Evolutionary conservation across 1,139 yeast species (phyloP), one percentile per base, ranked within the genome.

Genomic region (Martiniozyma asiatica): DNA sequence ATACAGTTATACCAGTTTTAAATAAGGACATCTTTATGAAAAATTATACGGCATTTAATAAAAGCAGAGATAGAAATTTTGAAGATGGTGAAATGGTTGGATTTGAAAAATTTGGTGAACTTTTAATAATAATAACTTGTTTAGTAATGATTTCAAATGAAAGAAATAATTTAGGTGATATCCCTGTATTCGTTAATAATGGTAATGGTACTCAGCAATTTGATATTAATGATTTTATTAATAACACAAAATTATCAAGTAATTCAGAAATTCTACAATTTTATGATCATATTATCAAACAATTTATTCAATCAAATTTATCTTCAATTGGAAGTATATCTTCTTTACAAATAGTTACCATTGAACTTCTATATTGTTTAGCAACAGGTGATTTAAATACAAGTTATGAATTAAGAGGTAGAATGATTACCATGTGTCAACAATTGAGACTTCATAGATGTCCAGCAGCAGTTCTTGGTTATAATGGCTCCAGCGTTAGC

Each of bases 361-460:
- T 85, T 36, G 74, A 89, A 2, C 57, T 78, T 24, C 71, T 79
- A 36, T 81, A 81, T 48, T 76, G 81, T 44, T 56, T 80, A 26
- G 77, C 75, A 22, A 69, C 71, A 7, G 93, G 94, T 11, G 85
- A 80, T 50, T 67, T 74, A 24, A 66, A 73, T 10, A 74, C 84
- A 2, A 67, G 85, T 36, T 84, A 82, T 56, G 79, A 76, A 35
- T 61, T 78, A 26, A 63, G 94, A 38, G 87, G 89, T 26, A 61
- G 77, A 43, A 75, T 79, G 6, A 73, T 78, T 5, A 74, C 85
- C 17, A 79, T 81, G 87, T 78, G 89, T 2, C 94, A 81, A 46
- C 92, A 85, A 43, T 58, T 85, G 33, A 70, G 95, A 43, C 61
- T 85, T 31, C 94, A 84, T 49, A 65, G 94, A 41, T 79, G 94